Evolutionary conservation across 2,329 filamentous ascomycete species (phyloP).

Genomic region (Colletotrichum sp.): DNA sequence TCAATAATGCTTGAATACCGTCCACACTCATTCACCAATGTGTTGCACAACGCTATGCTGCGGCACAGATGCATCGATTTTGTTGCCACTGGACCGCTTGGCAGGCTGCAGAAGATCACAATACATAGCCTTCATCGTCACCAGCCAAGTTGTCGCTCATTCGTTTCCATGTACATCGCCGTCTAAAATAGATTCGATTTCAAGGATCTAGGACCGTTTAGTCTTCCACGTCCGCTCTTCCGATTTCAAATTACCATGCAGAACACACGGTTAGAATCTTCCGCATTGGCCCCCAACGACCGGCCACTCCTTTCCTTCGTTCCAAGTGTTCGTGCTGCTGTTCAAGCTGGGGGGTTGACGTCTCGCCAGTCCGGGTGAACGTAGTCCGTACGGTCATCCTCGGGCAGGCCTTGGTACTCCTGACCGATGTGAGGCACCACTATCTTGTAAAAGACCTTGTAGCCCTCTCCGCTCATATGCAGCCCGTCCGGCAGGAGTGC

Average conservation of each 20-base stretch:
- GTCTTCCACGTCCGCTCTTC: not conserved
- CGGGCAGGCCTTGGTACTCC: constrained; percentile 41
- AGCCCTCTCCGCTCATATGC: constrained; percentile 60
- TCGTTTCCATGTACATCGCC: not conserved
- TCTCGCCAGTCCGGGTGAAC: constrained; percentile 55
- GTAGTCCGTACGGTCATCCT: constrained; percentile 42
- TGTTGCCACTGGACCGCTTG: not conserved
- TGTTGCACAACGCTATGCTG: not conserved
- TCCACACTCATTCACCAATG: not conserved
- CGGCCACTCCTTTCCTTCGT: not conserved
- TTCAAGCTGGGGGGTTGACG: constrained; percentile 18
- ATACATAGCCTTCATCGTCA: not conserved
- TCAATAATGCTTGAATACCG: not conserved
- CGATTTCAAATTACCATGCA: constrained; percentile 6
- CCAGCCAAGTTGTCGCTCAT: not conserved
- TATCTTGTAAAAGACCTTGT: constrained; percentile 55
- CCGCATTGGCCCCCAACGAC: not conserved
- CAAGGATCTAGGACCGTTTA: not conserved
- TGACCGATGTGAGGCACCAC: constrained; percentile 53
- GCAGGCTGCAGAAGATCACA: not conserved
- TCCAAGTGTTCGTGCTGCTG: not conserved
- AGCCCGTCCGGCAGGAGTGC: constrained; percentile 62
- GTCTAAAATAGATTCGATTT: not conserved
- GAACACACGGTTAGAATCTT: not conserved
- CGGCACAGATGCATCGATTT: not conserved